These are phyloP conservation scores for Meira nashicola DNA, from an alignment of 1,284 basidiomycete genomes.

Conservation along the genomic window DNA sequence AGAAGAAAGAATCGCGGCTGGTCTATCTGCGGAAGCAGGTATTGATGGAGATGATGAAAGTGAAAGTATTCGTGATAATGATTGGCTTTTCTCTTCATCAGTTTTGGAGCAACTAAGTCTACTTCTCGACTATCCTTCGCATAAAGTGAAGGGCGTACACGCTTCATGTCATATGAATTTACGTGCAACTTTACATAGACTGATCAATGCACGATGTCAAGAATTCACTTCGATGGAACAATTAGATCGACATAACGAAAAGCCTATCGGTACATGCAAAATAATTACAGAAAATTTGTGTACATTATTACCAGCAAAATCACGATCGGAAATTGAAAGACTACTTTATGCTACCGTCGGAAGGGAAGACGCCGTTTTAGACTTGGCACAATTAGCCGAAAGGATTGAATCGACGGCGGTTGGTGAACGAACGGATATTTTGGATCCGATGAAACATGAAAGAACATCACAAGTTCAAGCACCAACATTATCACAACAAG, in stretches of 20 bases:
- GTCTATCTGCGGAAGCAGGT: conserved; percentile 10
- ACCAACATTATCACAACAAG: conserved; percentile 21
- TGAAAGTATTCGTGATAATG: conserved; percentile 36
- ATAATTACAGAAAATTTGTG: conserved; percentile 26
- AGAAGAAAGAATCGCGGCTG: conserved; percentile 3
- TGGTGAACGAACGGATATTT: conserved; percentile 22
- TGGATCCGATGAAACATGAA: conserved; percentile 34
- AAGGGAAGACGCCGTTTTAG: conserved; percentile 40
- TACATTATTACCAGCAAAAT: conserved; percentile 26
- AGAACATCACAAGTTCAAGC: conserved; percentile 16
- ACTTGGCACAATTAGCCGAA: conserved; percentile 38
- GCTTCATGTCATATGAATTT: conserved; percentile 39
- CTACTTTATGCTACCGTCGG: conserved; percentile 25
- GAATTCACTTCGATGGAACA: conserved; percentile 19
- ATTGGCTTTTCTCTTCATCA: conserved; percentile 49
- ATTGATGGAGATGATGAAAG: conserved; percentile 33
- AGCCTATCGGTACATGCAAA: conserved; percentile 25
- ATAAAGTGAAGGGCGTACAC: conserved; percentile 31
- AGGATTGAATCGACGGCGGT: conserved; percentile 27
- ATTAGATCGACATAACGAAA: conserved; percentile 23
- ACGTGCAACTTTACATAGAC: conserved; percentile 20
- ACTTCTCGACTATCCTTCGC: conserved; percentile 29
- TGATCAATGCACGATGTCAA: conserved; percentile 27
- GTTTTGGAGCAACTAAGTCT: conserved; percentile 41
- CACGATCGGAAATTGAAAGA: conserved; percentile 8